Base-by-base conservation (phyloP, 768 basidiomycete species). In the Grammothele lineata region DNA sequence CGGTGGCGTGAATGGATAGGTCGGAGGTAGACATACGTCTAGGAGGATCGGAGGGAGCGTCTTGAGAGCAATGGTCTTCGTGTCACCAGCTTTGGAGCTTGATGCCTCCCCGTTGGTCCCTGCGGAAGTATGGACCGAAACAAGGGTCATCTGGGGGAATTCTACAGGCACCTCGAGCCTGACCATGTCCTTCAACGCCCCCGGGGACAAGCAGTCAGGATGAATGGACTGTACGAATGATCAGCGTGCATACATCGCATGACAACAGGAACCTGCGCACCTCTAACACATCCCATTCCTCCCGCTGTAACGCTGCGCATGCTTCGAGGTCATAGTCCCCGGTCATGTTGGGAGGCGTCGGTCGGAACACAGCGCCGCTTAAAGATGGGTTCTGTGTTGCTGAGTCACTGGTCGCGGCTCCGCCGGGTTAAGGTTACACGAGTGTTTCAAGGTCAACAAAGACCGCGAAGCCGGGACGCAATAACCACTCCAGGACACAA, bases 81-180 rank as follows among this genome's bases (percentile, higher is more conserved):
- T 19, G 18, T 19, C 35, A 17, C n/a, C n/a, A 8, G 35, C 18
- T 36, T 19, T 19, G 8, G 7, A 8, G 12, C 35, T n/a, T 36
- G 8, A 17, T n/a, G 9, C 35, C n/a, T n/a, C n/a, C n/a, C 30
- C 30, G 30, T 9, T 15, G 30, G 15, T 32, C 30, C 30, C n/a
- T 32, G 9, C 30, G 30, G 9, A 8, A 32, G 30, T 32, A 8
- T 36, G 35, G 8, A 82, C 59, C 35, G 59, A 40, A 19, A 85
- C 59, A 9, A 55, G 60, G n/a, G 62, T 69, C 15, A 76, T 62
- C 9, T 61, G 57, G 14, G 63, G 70, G 30, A 88, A 71, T 51
- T 88, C 79, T 32, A 91, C 65, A 8, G 85, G 81, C 40, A 89
- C 69, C 54, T 87, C 78, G 18, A 85, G 75, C 57, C 74, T 81